phyloP scores from a whole-genome alignment of 2,329 filamentous ascomycete species.

The Aspergillus calidoustus region DNA sequence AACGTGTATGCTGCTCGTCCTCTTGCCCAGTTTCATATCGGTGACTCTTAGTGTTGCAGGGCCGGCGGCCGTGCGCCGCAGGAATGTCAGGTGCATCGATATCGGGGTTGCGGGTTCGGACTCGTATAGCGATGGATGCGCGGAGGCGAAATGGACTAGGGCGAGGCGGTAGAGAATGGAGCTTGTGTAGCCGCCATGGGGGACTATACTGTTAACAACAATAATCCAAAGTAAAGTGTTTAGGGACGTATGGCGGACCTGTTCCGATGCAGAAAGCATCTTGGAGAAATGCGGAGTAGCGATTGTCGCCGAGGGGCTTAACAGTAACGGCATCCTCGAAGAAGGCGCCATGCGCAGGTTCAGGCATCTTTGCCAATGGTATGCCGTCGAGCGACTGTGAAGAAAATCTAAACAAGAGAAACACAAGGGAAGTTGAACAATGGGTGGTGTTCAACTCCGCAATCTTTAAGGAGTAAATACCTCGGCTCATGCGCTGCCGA shows the following conservation, averaged over 20 bases:
- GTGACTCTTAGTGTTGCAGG: constrained; percentile 62
- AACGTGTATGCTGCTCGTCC: constrained; percentile 67
- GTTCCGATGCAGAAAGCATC: constrained; percentile 69
- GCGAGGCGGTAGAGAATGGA: constrained; percentile 65
- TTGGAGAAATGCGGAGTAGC: constrained; percentile 60
- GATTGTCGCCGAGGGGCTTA: constrained; percentile 53
- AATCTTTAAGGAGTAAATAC: constrained; percentile 9
- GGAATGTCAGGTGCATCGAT: constrained; percentile 67
- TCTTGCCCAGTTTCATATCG: constrained; percentile 67
- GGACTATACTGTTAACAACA: constrained; percentile 55
- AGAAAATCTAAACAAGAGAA: neutral
- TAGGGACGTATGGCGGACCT: constrained; percentile 48
- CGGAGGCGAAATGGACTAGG: constrained; percentile 62
- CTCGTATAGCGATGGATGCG: constrained; percentile 56
- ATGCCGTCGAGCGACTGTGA: neutral
- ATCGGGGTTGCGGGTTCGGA: constrained; percentile 60
- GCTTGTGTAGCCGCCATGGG: constrained; percentile 73
- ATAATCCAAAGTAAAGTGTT: constrained; percentile 7
- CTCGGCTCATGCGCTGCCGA: constrained; percentile 15
- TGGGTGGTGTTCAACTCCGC: neutral
- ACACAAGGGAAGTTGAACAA: neutral
- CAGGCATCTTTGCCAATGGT: constrained; percentile 9
- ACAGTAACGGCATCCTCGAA: constrained; percentile 46
- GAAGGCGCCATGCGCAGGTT: constrained; percentile 28
- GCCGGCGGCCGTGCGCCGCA: constrained; percentile 65